Evolutionary conservation across 1,139 yeast genomes (phyloP).

Genomic region (Magnusiomyces tetraspermus): DNA sequence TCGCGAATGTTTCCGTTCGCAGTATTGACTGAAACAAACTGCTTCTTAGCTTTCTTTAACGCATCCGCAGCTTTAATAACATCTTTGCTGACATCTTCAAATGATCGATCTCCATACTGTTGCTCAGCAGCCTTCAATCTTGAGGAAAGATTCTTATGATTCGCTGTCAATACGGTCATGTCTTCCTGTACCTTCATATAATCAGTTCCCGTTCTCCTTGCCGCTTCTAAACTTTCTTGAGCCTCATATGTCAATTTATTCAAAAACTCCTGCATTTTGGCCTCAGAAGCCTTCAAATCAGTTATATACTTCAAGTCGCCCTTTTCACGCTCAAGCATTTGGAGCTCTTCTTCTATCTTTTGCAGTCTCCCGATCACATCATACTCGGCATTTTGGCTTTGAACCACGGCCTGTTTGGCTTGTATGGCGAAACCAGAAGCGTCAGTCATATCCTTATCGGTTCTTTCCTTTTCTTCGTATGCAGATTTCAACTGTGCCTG

Average conservation of each 20-base stretch:
- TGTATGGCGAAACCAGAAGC: neutral
- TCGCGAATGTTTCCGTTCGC: conserved; percentile 25
- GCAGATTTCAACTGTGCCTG: neutral
- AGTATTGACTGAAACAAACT: conserved; percentile 33
- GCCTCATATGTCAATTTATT: too few species aligned
- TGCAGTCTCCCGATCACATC: too few species aligned
- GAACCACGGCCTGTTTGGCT: neutral
- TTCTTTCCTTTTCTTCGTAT: neutral
- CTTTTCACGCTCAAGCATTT: too few species aligned
- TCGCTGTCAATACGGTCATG: neutral
- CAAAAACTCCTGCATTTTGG: too few species aligned
- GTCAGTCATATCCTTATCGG: neutral
- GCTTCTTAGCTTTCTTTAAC: conserved; percentile 28
- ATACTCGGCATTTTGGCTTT: neutral
- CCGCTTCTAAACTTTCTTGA: too few species aligned
- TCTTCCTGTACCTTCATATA: too few species aligned
- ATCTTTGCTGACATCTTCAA: conserved; percentile 6
- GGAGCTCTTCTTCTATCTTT: too few species aligned
- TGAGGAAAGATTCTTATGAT: neutral
- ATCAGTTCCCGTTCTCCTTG: too few species aligned
- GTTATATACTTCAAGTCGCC: too few species aligned
- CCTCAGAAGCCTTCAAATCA: too few species aligned
- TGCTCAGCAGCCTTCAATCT: neutral
- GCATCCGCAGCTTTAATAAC: conserved; percentile 4
- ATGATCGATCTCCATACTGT: neutral